These are phyloP conservation scores for Colletotrichum cereale DNA, from an alignment of 2,329 filamentous ascomycete species.

Conservation along the genomic window DNA sequence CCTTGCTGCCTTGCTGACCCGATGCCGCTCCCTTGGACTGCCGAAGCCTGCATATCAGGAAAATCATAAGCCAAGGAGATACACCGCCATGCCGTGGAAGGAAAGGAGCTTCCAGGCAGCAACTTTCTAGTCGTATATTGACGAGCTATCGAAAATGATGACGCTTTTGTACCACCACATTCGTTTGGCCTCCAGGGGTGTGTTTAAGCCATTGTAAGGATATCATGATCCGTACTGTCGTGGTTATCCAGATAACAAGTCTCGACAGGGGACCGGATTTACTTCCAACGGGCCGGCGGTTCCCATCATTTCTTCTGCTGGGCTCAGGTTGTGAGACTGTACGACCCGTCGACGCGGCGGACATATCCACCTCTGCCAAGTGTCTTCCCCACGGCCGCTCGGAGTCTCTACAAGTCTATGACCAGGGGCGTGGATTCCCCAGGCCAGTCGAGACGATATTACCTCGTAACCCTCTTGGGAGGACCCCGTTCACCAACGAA, in stretches of 20 bases:
- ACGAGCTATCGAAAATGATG: slow-evolving; percentile 6
- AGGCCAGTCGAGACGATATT: slow-evolving; percentile 22
- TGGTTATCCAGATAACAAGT: not conserved
- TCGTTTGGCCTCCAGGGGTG: slow-evolving; percentile 1
- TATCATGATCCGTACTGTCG: not conserved
- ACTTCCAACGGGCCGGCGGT: not conserved
- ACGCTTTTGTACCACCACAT: slow-evolving; percentile 25
- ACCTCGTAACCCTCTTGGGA: slow-evolving; percentile 12
- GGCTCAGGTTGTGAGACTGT: slow-evolving; percentile 10
- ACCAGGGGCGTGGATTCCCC: slow-evolving; percentile 7
- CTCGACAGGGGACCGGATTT: not conserved
- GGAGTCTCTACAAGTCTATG: not conserved
- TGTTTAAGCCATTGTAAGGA: not conserved
- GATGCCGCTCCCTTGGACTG: slow-evolving; percentile 28
- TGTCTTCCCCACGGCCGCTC: slow-evolving; percentile 25
- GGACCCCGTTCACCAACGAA: not conserved
- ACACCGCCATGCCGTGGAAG: slow-evolving; percentile 13
- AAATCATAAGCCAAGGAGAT: slow-evolving; percentile 15
- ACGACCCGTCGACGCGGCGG: slow-evolving; percentile 19
- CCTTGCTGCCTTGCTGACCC: slow-evolving; percentile 9
- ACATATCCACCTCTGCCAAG: slow-evolving; percentile 17
- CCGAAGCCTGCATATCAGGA: slow-evolving; percentile 35
- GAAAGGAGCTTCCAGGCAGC: not conserved
- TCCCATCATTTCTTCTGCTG: not conserved
- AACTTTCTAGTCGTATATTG: not conserved